Evolutionary conservation across 331 rosid species (phyloP).

Genomic region (Cucumis variabilis): DNA sequence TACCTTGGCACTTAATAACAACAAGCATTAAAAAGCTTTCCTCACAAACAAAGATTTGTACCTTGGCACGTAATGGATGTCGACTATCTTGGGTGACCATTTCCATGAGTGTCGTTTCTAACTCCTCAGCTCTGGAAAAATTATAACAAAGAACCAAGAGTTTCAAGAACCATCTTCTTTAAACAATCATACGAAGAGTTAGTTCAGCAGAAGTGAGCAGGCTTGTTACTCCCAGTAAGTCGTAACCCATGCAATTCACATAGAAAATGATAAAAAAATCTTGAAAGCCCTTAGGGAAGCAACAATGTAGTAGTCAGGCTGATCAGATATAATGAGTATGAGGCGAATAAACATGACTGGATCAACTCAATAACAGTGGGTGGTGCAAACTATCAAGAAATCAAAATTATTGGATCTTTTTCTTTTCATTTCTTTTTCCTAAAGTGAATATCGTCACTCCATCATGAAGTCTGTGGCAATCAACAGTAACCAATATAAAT

Average conservation of each 20-base stretch:
- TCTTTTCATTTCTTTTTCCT: background rate
- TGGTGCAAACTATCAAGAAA: background rate
- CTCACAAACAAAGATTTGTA: slow-evolving; percentile 47
- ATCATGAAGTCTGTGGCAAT: background rate
- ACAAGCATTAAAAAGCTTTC: slow-evolving; percentile 31
- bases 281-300: background rate
- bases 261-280: background rate
- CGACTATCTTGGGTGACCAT: slow-evolving; percentile 80
- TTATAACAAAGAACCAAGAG: slow-evolving; percentile 35
- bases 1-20: no score
- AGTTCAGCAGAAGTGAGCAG: background rate
- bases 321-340: background rate
- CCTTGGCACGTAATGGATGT: slow-evolving; percentile 77
- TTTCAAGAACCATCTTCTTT: slow-evolving; percentile 36
- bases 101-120: slow-evolving; percentile 95
- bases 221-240: background rate
- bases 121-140: slow-evolving; percentile 78
- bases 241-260: background rate
- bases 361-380: background rate
- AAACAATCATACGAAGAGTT: slow-evolving; percentile 30
- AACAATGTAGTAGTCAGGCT: background rate
- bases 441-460: background rate
- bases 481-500: background rate
- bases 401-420: background rate
- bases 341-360: background rate